A percentile compares a stretch with the other conserved stretches of the same genome.
Conservation (phyloP, 306 rosid species). For the Prunus mume region DNA sequence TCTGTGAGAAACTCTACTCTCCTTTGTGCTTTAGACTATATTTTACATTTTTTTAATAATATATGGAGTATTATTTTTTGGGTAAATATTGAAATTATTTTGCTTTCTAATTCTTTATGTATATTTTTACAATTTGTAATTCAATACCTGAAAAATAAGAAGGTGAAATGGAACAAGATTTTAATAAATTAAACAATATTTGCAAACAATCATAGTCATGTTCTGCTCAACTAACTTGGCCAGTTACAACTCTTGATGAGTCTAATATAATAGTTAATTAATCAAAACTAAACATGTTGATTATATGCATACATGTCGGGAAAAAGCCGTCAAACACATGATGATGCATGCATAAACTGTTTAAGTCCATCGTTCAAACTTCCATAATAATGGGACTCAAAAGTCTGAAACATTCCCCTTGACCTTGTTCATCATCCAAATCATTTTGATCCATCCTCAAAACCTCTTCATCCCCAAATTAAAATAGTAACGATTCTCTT, state of each 20-base stretch:
- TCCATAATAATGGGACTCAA: slow-evolving; percentile 32
- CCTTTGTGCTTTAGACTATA: no score
- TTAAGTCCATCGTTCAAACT: slow-evolving; percentile 5
- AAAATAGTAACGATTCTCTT: slow-evolving; percentile 27
- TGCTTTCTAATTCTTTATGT: no score
- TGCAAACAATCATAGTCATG: background rate
- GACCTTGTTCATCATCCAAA: slow-evolving; percentile 12
- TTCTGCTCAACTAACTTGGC: background rate
- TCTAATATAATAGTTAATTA: background rate
- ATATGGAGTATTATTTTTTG: no score
- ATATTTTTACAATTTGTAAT: no score
- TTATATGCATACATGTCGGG: slow-evolving; percentile 34
- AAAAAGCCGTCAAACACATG: slow-evolving; percentile 45
- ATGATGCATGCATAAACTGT: slow-evolving; percentile 47
- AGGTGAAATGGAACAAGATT: no score
- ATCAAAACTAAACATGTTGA: slow-evolving; percentile 32
- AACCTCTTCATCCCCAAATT: slow-evolving; percentile 5
- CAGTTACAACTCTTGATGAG: background rate
- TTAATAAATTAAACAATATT: no score
- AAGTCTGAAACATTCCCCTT: slow-evolving; percentile 37
- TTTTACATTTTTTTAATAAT: no score
- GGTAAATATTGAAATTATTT: no score
- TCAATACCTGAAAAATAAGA: no score
- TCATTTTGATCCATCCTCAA: background rate
- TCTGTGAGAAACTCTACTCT: no score